Evolutionary conservation across 108 stramenopile genomes (phyloP).

Genomic region (Discostella stelligeroides): DNA sequence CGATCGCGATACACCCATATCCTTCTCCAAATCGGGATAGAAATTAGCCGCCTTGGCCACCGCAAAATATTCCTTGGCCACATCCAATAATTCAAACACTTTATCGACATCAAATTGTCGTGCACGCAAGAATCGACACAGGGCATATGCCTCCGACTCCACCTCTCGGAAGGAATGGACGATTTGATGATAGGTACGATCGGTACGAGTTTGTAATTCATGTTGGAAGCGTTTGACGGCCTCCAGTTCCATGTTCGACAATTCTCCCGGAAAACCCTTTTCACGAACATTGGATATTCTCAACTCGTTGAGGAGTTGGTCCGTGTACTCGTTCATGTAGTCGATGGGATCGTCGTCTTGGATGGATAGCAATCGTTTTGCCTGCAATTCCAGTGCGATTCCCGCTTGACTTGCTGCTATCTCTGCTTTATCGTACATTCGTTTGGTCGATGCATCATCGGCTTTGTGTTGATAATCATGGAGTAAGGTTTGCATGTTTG

Average conservation of each 20-base stretch:
- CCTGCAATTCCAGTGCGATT: slow-evolving; percentile 32
- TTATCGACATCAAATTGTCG: slow-evolving; percentile 50
- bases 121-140: slow-evolving; percentile 43
- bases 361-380: slow-evolving; percentile 10
- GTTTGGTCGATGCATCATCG: slow-evolving; percentile 8
- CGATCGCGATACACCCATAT: slow-evolving; percentile 27
- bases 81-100: slow-evolving; percentile 40
- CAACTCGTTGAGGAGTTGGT: slow-evolving; percentile 37
- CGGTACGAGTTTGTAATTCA: slow-evolving; percentile 21
- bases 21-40: slow-evolving; percentile 41
- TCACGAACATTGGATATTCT: slow-evolving; percentile 26
- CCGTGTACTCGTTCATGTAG: slow-evolving; percentile 20
- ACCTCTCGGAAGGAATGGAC: slow-evolving; percentile 28
- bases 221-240: slow-evolving; percentile 20
- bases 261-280: slow-evolving; percentile 48
- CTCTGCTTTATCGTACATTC: background rate
- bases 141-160: slow-evolving; percentile 48
- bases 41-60: slow-evolving; percentile 72
- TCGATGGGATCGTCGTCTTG: background rate
- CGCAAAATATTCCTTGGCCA: slow-evolving; percentile 50
- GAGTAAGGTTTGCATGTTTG: slow-evolving; percentile 33
- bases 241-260: slow-evolving; percentile 37
- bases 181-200: slow-evolving; percentile 44
- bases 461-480: slow-evolving; percentile 25
- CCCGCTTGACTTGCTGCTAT: slow-evolving; percentile 21